Percentiles rank a stretch among this genome's conserved stretches.
Evolutionary conservation across 495 filamentous ascomycete species (phyloP).

Genomic region (Penicillium canescens): DNA sequence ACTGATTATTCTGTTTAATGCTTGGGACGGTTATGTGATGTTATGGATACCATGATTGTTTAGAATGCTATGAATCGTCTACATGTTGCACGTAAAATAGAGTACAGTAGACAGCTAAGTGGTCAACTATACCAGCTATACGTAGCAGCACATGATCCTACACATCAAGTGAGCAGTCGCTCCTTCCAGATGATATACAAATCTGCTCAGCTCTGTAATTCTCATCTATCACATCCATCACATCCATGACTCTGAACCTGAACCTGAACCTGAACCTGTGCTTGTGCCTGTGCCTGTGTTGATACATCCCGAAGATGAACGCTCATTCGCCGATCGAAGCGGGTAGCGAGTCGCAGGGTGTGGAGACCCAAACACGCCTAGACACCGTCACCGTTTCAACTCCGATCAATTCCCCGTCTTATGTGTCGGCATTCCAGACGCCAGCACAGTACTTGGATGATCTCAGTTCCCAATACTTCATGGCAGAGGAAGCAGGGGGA

Average conservation of each 20-base stretch:
- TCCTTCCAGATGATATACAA: too few relatives aligned
- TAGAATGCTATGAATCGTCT: conserved; percentile 2
- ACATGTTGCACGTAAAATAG: too few relatives aligned
- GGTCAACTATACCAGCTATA: too few relatives aligned
- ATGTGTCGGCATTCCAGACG: conserved; percentile 30
- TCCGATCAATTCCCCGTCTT: conserved; percentile 29
- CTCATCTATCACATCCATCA: too few relatives aligned
- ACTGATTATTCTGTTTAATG: conserved; percentile 19
- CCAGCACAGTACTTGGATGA: conserved; percentile 39
- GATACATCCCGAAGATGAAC: not conserved
- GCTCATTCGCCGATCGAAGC: conserved; percentile 20
- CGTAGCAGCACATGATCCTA: too few relatives aligned
- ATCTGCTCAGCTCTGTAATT: too few relatives aligned
- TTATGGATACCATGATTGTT: conserved; percentile 33
- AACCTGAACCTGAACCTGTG: too few relatives aligned
- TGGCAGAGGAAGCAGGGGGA: conserved; percentile 37
- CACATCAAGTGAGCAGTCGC: too few relatives aligned
- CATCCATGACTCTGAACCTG: too few relatives aligned
- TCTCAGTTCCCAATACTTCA: conserved; percentile 35
- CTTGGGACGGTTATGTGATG: conserved; percentile 25
- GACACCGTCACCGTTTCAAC: conserved; percentile 38
- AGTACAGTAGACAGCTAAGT: too few relatives aligned
- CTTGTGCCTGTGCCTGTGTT: too few relatives aligned
- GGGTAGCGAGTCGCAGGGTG: conserved; percentile 21
- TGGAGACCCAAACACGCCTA: conserved; percentile 38